Conservation (phyloP, 305 asterid species). For the Solanum hybrid region DNA sequence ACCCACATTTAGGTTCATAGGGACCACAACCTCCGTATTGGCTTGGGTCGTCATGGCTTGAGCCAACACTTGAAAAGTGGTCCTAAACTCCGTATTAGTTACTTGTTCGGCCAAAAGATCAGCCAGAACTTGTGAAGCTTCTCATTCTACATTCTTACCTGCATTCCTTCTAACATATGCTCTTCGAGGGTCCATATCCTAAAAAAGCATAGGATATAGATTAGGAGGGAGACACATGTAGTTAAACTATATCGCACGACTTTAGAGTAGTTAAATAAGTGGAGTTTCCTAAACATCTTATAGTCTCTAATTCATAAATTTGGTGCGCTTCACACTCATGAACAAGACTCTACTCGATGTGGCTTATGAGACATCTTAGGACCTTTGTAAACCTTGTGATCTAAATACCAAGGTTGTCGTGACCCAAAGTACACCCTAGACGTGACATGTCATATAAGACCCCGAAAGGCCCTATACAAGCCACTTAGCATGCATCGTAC, state of each 20-base stretch:
- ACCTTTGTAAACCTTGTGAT: background rate
- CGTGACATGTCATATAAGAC: background rate
- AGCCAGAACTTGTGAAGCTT: background rate
- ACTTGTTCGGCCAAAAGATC: background rate
- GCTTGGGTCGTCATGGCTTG: background rate
- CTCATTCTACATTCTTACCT: background rate
- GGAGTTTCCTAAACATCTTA: background rate
- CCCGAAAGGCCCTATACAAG: background rate
- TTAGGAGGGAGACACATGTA: background rate
- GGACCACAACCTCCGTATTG: background rate
- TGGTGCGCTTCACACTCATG: background rate
- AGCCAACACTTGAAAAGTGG: background rate
- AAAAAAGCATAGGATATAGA: background rate
- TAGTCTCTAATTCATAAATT: background rate
- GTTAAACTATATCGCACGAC: background rate
- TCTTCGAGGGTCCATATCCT: background rate
- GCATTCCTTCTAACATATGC: background rate
- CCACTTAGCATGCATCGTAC: background rate
- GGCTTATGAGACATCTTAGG: background rate
- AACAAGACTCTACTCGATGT: background rate
- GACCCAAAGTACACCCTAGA: background rate
- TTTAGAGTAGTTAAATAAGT: background rate
- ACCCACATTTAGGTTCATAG: background rate
- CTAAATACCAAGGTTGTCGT: background rate
- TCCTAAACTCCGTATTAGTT: background rate